Percentiles rank a stretch among this genome's conserved stretches.
Conservation (phyloP, 148 eudicot species). For the Cornus kousa region DNA sequence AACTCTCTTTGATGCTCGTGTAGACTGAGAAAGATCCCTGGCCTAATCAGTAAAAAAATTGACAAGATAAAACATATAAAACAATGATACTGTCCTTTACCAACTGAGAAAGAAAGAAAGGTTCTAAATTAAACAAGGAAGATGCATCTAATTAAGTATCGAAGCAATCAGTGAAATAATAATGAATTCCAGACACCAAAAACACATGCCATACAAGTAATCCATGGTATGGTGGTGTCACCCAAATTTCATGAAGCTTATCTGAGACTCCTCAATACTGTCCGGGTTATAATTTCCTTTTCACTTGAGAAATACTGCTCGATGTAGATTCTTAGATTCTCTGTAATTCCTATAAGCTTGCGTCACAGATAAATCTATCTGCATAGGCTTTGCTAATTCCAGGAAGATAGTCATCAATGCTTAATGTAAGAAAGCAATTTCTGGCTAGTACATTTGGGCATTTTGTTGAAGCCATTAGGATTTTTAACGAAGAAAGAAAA, state of each 20-base stretch:
- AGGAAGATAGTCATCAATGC: background rate
- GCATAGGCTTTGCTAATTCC: background rate
- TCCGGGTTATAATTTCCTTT: background rate
- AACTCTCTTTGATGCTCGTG: conserved; percentile 51
- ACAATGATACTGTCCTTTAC: background rate
- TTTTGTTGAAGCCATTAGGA: background rate
- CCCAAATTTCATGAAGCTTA: background rate
- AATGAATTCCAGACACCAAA: conserved; percentile 1
- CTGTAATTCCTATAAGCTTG: background rate
- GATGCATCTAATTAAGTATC: background rate
- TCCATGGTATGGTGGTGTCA: background rate
- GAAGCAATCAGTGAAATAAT: conserved; percentile 1
- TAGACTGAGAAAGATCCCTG: conserved; percentile 33
- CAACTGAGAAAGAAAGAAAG: background rate
- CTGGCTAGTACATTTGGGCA: background rate
- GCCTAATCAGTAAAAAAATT: conserved; percentile 33
- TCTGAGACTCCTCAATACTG: background rate
- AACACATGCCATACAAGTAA: background rate
- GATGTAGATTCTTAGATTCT: background rate
- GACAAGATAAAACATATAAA: background rate
- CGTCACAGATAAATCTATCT: too few species aligned
- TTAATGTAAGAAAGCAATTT: background rate
- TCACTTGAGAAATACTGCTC: too few species aligned
- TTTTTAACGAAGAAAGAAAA: too few species aligned
- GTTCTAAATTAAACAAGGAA: background rate